Base-by-base conservation (phyloP, 2,329 filamentous ascomycete genomes). In the Nakataea oryzae region DNA sequence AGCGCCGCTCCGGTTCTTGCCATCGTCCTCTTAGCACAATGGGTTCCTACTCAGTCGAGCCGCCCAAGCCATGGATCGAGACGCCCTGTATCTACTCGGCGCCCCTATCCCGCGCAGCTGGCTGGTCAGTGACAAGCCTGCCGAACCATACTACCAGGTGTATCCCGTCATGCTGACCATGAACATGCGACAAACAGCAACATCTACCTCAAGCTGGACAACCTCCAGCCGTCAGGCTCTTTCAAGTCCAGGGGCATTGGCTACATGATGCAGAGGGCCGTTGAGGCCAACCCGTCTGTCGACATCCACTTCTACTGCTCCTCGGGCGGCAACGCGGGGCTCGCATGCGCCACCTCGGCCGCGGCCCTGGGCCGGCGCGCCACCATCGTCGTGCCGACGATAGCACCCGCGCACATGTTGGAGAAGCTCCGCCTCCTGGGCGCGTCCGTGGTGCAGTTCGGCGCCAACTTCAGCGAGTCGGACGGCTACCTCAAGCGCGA, bases 231-330 rank as follows among this genome's bases (percentile, higher is more conserved):
- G 9, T 88, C 87, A 9, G 89, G 89, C 65, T 92, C 89, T 21
- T 96, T 95, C 84, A 93, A 95, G 74, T 92, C 89, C 56, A 81
- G 84, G 68, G 89, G 88, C 62, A 85, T 93, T 67, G 89, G 89
- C 67, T 84, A 90, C 74, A 83, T 88, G 69, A 85, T 91, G 71
- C 79, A 86, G 61, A 77, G 79, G 65, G 77, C 73, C 72, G 66
- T 74, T 34, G 68, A 70, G 62, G 59, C 64, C 67, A 50, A 67
- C 72, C 71, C 72, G 70, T 75, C 77, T 62, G 68, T 71, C 27
- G 66, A 72, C 8, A 75, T 80, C 2, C 87, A 90, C 74, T 91
- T 92, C 78, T 92, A 86, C 74, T 85, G 81, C 67, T 88, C 86
- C 4, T 88, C 84, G 0, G 90, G 88, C 66, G 90, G 90, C 61